Evolutionary conservation across 768 basidiomycete genomes (phyloP).

Genomic region (Serendipita sp.): DNA sequence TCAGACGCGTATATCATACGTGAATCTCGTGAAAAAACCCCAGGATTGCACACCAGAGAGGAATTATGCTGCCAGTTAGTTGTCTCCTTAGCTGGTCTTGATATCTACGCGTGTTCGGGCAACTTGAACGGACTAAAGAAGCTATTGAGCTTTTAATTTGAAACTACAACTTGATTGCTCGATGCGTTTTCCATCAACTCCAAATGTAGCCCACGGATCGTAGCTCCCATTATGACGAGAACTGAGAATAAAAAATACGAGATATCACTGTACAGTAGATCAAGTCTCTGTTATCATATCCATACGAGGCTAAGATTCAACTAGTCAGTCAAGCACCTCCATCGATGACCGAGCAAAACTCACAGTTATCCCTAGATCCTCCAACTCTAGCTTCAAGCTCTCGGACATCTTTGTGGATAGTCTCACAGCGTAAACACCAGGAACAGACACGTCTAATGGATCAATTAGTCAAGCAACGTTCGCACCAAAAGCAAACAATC

Average conservation of each 20-base stretch:
- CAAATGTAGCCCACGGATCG: too few relatives aligned
- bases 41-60: too few relatives aligned
- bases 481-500: background rate
- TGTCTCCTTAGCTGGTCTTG: too few relatives aligned
- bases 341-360: background rate
- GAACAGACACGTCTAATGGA: background rate
- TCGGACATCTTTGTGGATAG: slow-evolving; percentile 5
- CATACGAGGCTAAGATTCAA: background rate
- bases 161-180: too few relatives aligned
- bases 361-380: background rate
- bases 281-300: slow-evolving; percentile 3
- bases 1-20: too few relatives aligned
- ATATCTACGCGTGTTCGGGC: too few relatives aligned
- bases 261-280: background rate
- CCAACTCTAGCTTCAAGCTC: background rate
- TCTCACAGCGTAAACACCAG: background rate
- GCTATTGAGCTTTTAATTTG: too few relatives aligned
- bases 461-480: background rate
- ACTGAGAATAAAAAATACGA: too few relatives aligned
- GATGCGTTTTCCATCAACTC: too few relatives aligned
- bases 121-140: too few relatives aligned
- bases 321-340: background rate
- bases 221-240: background rate
- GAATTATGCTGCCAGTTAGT: too few relatives aligned
- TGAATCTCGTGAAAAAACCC: too few relatives aligned